Base-by-base conservation (phyloP, 1,139 yeast species). In the Pichia sp. region DNA sequence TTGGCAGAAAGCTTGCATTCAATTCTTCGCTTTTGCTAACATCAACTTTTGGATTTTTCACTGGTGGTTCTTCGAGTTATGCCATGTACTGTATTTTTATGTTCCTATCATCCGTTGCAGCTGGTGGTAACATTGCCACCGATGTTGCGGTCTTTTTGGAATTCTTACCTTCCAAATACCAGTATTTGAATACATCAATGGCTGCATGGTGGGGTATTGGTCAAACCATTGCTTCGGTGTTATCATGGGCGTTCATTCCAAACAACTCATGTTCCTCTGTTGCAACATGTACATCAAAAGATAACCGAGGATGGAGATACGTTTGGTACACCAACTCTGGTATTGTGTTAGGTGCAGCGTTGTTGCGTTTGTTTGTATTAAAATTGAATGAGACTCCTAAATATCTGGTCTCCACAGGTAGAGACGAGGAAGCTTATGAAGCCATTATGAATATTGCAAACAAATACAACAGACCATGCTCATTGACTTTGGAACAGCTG, bases 171-270 rank as follows among this genome's bases (percentile, higher is more conserved):
- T 65, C 66, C 39, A 71, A 70, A 42, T 64, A 71, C 52, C 79
- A 76, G 54, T 76, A 72, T 69, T 60, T 79, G 49, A 66, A 76
- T 44, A 76, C 82, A 0, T 64, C 75, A 35, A 68, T 78, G 66
- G 82, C 84, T 7, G 64, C 68, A 32, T 78, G 75, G 66, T 79
- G 84, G 83, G 81, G 81, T 46, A 59, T 79, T 43, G 84, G 84
- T 37, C 82, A 77, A 59, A 72, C 80, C 0, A 63, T 78, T 40
- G 74, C 80, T 7, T 67, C 67, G 29, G 64, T 75, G n/a, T 55
- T 76, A 37, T 73, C 79, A 5, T 78, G 80, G 78, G 80, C 78
- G 0, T 72, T 77, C 44, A 62, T 78, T 45, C 72, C 78, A 33
- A 69, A 69, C 46, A 64, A 65, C 49, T 67, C 75, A 11, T 78